These are phyloP conservation scores for Adansonia digitata DNA, from an alignment of 345 rosid species.

Conservation along the genomic window DNA sequence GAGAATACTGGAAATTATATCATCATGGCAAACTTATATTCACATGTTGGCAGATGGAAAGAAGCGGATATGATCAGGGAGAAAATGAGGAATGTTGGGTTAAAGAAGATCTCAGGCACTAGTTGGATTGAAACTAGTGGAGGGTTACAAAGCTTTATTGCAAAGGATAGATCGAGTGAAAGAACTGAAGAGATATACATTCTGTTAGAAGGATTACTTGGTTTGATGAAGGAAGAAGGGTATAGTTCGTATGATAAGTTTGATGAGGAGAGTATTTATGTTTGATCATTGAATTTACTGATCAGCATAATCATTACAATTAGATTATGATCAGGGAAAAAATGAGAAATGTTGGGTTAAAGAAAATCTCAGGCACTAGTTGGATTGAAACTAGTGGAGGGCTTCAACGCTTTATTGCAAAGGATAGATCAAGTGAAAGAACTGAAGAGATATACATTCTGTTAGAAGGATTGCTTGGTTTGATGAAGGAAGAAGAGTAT, in stretches of 20 bases:
- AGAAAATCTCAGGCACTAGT: constrained; percentile 71
- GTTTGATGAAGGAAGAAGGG: constrained; percentile 44
- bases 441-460: constrained; percentile 32
- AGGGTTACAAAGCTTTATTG: constrained; percentile 41
- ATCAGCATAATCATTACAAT: too few species aligned
- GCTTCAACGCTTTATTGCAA: constrained; percentile 38
- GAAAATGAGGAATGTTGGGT: constrained; percentile 48
- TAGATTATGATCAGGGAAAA: constrained; percentile 47
- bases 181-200: constrained; percentile 35
- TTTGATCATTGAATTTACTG: background rate
- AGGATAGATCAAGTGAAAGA: constrained; percentile 40
- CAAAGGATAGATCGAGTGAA: constrained; percentile 42
- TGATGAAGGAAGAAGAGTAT: constrained; percentile 44
- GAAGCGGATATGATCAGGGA: constrained; percentile 71
- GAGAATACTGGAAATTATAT: constrained; percentile 71
- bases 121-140: constrained; percentile 65
- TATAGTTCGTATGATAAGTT: constrained; percentile 27
- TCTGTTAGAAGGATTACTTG: constrained; percentile 39
- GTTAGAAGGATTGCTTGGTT: constrained; percentile 42
- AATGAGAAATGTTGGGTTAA: constrained; percentile 55
- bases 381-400: constrained; percentile 59
- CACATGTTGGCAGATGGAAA: constrained; percentile 79
- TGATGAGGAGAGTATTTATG: constrained; percentile 22
- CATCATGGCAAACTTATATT: constrained; percentile 70
- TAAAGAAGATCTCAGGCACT: constrained; percentile 69